Evolutionary conservation across 345 rosid genomes (phyloP), one percentile per base, ranked within the genome.

Genomic region (Lepidium africanum): DNA sequence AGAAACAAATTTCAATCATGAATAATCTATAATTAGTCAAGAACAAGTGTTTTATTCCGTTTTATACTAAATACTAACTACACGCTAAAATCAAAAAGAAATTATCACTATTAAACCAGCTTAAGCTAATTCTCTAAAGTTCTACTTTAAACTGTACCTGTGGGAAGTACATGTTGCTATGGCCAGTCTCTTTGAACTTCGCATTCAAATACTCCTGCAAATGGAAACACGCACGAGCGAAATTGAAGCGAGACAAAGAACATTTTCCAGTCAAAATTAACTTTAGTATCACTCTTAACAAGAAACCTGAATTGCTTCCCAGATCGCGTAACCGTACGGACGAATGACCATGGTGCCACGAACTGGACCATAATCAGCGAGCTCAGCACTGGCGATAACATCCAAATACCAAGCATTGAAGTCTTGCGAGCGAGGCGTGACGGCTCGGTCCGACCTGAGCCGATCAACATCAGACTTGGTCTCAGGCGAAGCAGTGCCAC

Each of bases 301-400:
- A 59, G 65, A 12, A 33, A 93, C 98, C 97, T 93, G 97, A 75
- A 93, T 93, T 16, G 95, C 92, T 82, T 93, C 97, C 97, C 96
- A 88, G 39, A 93, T 90, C 41, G 99, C 92, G 40, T 90, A 90
- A 33, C 96, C 99, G 39, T 93, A 90, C 1, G 99, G 97, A 5
- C 95, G 86, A 74, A 90, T 90, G 17, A 90, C 96, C 99, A 93
- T 90, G 5, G 99, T 90, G 3, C 99, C 99, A 39, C 95, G 90
- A 64, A 93, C 97, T 0, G 92, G 97, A 52, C 99, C 97, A 41
- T 90, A 88, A 78, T 93, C 98, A 4, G 97, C 96, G 37, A 93
- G 88, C 72, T 93, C 97, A 4, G 99, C 97, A 49, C 79, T 86
- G n/a, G 91, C 94, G 52, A 90, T 87, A 70, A 88, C 83, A 78